Base-by-base conservation (phyloP, 2,329 filamentous ascomycete genomes). In the Aschersonia sp. region DNA sequence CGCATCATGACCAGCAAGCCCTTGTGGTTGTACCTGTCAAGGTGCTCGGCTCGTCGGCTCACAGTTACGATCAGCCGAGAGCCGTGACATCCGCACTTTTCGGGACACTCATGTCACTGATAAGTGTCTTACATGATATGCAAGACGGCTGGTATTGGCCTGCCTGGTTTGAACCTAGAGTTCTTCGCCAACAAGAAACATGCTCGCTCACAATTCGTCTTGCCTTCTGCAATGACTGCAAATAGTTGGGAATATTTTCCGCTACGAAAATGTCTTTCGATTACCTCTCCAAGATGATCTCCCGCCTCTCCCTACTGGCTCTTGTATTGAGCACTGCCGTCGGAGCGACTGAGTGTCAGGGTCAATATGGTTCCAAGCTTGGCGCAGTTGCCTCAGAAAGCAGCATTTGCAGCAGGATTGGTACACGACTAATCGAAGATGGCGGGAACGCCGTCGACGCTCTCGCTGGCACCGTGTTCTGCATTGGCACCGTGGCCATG, bases 371-470 rank as follows among this genome's bases (percentile, higher is more conserved):
- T 10, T 51, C 54, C 10, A 62, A 58, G 32, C 59, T 65, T 2
- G 79, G 79, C 8, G 80, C 79, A 11, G 76, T 82, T 42, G 77
- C 80, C 2, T 79, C 74, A 7, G 78, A 83, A 56, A 75, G 67
- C 52, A 60, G 66, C 0, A 65, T 79, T 44, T 84, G 80, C 57
- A 80, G 76, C 54, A 61, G 68, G 3, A 72, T 82, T 53, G 80
- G 80, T 6, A 71, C 72, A 4, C 63, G 74, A 8, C 67, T 81
- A 31, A 56, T 84, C 47, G 64, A 74, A 47, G 57, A 68, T 42
- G 79, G 80, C 11, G 80, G 81, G 11, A 85, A 81, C 62, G 80
- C 81, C 6, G 79, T 78, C 6, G 81, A 85, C 64, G 77, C 79
- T 5, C 63, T 82, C 50, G 75, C 84, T 30, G 78, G 74, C 9